Conservation (phyloP, 441 rosid genomes). For the Populus hybrid region DNA sequence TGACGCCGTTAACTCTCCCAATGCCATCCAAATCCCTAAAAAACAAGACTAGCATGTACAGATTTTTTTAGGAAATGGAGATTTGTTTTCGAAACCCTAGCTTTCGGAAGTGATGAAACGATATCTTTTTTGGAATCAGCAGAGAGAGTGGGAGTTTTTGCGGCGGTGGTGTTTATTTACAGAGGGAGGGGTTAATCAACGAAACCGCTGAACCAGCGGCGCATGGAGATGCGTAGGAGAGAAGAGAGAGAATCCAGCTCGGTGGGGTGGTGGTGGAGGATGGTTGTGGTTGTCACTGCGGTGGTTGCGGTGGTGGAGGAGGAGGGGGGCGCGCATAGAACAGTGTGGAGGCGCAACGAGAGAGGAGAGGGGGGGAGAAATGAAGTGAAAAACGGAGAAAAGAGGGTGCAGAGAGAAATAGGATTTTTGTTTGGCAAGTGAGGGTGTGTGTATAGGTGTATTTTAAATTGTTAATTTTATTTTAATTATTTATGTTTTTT, state of each 20-base stretch:
- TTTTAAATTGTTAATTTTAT: too few relatives aligned
- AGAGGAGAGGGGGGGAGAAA: neutral
- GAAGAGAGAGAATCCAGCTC: conserved; percentile 71
- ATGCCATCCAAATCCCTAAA: conserved; percentile 67
- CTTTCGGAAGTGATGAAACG: neutral
- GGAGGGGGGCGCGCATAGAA: conserved; percentile 29
- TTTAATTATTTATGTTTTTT: too few relatives aligned
- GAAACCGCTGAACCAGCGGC: conserved; percentile 86
- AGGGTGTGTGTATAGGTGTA: neutral
- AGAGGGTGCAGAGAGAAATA: conserved; percentile 7
- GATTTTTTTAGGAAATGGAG: neutral
- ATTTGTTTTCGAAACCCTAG: conserved; percentile 1
- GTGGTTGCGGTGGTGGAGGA: conserved; percentile 7
- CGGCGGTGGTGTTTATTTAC: neutral
- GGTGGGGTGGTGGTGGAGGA: conserved; percentile 9
- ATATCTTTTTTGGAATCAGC: neutral
- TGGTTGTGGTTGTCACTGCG: neutral
- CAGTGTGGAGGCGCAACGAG: neutral
- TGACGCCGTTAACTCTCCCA: conserved; percentile 85
- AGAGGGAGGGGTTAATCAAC: conserved; percentile 41
- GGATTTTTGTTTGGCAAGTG: neutral
- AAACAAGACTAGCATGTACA: neutral
- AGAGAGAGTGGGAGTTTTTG: neutral
- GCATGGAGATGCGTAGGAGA: conserved; percentile 57
- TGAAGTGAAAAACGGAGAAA: neutral